Evolutionary conservation across 208 protist genomes (phyloP).

Genomic region (Trypanosomatidae sp.): DNA sequence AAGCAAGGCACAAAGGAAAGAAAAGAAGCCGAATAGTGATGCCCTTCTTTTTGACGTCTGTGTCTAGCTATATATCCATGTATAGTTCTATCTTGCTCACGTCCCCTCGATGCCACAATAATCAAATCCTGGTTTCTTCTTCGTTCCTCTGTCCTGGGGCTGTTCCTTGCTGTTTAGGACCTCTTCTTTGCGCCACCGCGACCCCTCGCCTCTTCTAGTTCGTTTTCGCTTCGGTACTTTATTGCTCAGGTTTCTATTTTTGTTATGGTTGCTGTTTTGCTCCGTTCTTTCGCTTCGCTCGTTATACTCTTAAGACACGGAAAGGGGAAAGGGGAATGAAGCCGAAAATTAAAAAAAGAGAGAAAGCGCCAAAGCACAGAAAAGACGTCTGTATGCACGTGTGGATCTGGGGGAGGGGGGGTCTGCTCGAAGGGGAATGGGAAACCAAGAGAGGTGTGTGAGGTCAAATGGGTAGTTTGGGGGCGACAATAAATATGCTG

Average conservation of each 20-base stretch:
- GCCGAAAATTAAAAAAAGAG: conserved; percentile 3
- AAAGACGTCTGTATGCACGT: neutral
- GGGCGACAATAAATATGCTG: neutral
- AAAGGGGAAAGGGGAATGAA: neutral
- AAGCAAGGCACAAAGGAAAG: conserved; percentile 14
- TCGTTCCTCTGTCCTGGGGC: conserved; percentile 16
- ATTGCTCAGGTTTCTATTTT: neutral
- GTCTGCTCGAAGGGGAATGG: neutral
- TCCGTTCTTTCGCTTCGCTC: conserved; percentile 2
- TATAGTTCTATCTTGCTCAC: conserved; percentile 9
- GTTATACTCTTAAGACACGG: neutral
- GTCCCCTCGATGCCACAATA: conserved; percentile 1
- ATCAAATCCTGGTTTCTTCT: conserved; percentile 2
- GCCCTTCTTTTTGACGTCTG: neutral
- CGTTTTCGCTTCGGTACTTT: neutral
- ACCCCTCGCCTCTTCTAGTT: neutral
- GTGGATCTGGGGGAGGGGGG: neutral
- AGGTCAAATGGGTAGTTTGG: neutral
- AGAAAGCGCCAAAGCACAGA: conserved; percentile 7
- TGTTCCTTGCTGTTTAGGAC: conserved; percentile 3
- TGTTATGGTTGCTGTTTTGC: neutral
- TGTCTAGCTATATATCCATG: conserved; percentile 15
- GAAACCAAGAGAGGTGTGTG: neutral
- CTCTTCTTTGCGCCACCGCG: neutral
- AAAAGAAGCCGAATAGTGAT: conserved; percentile 1